Evolutionary conservation across 768 basidiomycete species (phyloP), one percentile per base, ranked within the genome.

Genomic region (Podaxis sp.): DNA sequence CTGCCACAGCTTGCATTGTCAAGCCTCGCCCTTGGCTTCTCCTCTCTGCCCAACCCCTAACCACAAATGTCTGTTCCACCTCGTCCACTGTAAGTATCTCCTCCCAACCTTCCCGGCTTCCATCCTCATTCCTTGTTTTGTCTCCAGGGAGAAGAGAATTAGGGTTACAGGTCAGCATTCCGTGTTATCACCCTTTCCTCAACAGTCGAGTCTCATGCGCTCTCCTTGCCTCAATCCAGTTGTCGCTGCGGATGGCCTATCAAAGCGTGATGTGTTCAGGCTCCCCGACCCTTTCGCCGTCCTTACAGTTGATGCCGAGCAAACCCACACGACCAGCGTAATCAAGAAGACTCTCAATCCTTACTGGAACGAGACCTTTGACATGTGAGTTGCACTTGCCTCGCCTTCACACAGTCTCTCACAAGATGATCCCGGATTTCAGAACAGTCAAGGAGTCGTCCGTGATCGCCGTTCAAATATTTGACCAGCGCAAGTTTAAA

Each of bases 401-500:
- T 33, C 54, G 26, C 49, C 33, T 63, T 22, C 17, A 64, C 60
- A 63, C 30, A 44, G 58, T 67, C 38, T 63, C 51, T 63, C 60
- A 59, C 52, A 22, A 52, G 33, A 28, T 9, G 26, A 11, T 49
- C 61, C 59, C 49, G 33, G 13, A 63, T 65, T 57, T 36, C 49
- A 98, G 96, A 68, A 92, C 86, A 57, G 96, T 97, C 72, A 96
- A 95, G 75, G 97, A 99, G 68, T 94, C 93, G n/a, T 98, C 96
- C 17, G 93, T 99, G 53, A 86, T 99, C 63, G 94, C 95, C 4
- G 96, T 99, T 1, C 97, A 99, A 77, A 97, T 99, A 69, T 99
- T 99, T 68, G 97, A 99, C 77, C 96, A 99, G 76, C 89, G 95
- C 75, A 99, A 99, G 78, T 99, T 99, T 81, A 99, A 99, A 83